Conservation (phyloP, 2,329 filamentous ascomycete genomes). For the Dactylonectria estremocensis region DNA sequence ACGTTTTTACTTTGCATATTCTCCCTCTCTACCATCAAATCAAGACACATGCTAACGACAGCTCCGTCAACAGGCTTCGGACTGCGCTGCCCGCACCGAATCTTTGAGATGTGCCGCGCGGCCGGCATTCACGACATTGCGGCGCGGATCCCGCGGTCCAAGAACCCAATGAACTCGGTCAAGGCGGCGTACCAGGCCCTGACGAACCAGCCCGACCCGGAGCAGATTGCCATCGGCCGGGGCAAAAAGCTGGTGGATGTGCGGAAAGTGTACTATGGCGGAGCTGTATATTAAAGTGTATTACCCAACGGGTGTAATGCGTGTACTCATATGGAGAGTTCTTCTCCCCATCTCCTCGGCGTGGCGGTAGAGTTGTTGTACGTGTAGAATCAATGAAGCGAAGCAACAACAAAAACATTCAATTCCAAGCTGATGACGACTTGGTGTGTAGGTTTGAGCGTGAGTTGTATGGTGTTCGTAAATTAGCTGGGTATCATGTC, state of each 20-base stretch:
- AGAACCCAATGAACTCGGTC: conserved; percentile 98
- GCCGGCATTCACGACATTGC: conserved; percentile 91
- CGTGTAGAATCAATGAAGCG: conserved; percentile 33
- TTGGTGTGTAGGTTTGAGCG: background rate
- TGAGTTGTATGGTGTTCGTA: conserved; percentile 3
- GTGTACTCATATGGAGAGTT: conserved; percentile 45
- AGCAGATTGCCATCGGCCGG: conserved; percentile 89
- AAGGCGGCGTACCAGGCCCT: conserved; percentile 91
- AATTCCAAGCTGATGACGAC: background rate
- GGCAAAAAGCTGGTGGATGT: conserved; percentile 98
- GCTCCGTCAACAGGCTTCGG: conserved; percentile 81
- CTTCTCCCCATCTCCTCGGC: conserved; percentile 31
- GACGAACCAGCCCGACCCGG: conserved; percentile 86
- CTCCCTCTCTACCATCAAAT: conserved; percentile 1
- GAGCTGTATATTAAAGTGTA: conserved; percentile 72
- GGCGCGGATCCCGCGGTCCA: conserved; percentile 84
- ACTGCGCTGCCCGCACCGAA: conserved; percentile 89
- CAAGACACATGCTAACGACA: conserved; percentile 18
- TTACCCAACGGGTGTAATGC: conserved; percentile 34
- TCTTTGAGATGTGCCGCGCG: conserved; percentile 94
- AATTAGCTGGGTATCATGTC: conserved; percentile 38
- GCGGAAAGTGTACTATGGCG: conserved; percentile 96
- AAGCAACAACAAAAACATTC: conserved; percentile 18
- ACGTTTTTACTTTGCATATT: conserved; percentile 54
- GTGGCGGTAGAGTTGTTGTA: conserved; percentile 27